Evolutionary conservation across 768 basidiomycete species (phyloP).

Genomic region (Agrocybe pediades): DNA sequence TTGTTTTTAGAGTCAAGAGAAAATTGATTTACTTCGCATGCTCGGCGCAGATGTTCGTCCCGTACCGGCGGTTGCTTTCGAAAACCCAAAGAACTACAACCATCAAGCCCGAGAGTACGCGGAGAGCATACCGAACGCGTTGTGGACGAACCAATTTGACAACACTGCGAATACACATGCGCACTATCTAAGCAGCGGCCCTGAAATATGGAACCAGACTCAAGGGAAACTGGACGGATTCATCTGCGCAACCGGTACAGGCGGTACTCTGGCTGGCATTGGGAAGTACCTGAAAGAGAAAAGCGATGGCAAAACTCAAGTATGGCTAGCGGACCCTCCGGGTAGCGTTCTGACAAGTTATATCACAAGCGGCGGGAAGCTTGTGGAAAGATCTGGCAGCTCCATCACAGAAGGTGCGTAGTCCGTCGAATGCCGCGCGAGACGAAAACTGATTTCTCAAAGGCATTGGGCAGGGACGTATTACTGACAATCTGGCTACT

Average conservation of each 20-base stretch:
- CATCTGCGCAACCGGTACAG: constrained; percentile 92
- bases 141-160: constrained; percentile 99
- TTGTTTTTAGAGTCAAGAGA: constrained; percentile 82
- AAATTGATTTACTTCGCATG: constrained; percentile 97
- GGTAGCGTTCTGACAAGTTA: constrained; percentile 91
- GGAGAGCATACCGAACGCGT: constrained; percentile 67
- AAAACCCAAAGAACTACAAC: constrained; percentile 95
- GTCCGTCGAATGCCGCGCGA: neutral
- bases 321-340: constrained; percentile 97
- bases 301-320: constrained; percentile 74
- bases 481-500: constrained; percentile 88
- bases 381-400: constrained; percentile 77
- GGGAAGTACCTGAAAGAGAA: constrained; percentile 85
- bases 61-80: constrained; percentile 95
- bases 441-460: neutral
- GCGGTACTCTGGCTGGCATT: constrained; percentile 91
- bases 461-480: constrained; percentile 97
- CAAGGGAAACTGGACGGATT: constrained; percentile 84
- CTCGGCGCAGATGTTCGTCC: constrained; percentile 96
- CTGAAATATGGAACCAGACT: constrained; percentile 95
- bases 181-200: constrained; percentile 91
- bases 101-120: constrained; percentile 95
- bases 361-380: constrained; percentile 75
- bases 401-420: constrained; percentile 87
- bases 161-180: constrained; percentile 89